A percentile compares a stretch with the other conserved stretches of the same genome.
phyloP scores from a whole-genome alignment of 116 monocot species.

The Phalaenopsis hybrid region DNA sequence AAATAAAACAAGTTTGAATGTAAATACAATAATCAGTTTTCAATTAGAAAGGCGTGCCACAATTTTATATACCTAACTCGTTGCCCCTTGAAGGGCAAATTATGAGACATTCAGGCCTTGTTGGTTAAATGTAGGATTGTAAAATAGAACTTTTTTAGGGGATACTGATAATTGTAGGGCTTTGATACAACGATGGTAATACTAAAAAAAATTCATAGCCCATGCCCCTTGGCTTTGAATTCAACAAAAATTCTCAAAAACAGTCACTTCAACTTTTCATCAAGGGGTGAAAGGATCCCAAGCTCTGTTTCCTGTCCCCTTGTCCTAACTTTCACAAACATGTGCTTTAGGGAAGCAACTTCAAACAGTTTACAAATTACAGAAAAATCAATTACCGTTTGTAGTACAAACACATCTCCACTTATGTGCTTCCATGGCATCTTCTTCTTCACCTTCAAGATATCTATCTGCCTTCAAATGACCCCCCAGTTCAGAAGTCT shows the following conservation, averaged over 20 bases:
- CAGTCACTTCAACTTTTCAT: background rate
- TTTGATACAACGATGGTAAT: background rate
- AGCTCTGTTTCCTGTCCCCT: background rate
- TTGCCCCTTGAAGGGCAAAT: background rate
- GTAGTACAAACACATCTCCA: conserved; percentile 74
- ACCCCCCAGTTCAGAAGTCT: conserved; percentile 49
- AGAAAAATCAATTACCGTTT: conserved; percentile 44
- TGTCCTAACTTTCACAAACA: background rate
- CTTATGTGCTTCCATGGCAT: conserved; percentile 66
- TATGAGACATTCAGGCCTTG: background rate
- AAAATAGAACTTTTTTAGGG: background rate
- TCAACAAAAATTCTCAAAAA: background rate
- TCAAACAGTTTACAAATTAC: background rate
- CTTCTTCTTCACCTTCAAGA: conserved; percentile 49
- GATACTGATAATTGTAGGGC: background rate
- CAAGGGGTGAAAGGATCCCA: background rate
- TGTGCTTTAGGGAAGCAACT: background rate
- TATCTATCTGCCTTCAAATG: conserved; percentile 16
- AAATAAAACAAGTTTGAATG: background rate
- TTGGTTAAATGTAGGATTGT: background rate
- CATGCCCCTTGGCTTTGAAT: background rate
- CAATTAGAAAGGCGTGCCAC: background rate
- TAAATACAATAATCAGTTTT: background rate
- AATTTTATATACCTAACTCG: background rate
- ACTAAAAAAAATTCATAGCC: background rate